Conservation (phyloP, 192 early-diverging fungal species). For the Entophlyctis luteolus region DNA sequence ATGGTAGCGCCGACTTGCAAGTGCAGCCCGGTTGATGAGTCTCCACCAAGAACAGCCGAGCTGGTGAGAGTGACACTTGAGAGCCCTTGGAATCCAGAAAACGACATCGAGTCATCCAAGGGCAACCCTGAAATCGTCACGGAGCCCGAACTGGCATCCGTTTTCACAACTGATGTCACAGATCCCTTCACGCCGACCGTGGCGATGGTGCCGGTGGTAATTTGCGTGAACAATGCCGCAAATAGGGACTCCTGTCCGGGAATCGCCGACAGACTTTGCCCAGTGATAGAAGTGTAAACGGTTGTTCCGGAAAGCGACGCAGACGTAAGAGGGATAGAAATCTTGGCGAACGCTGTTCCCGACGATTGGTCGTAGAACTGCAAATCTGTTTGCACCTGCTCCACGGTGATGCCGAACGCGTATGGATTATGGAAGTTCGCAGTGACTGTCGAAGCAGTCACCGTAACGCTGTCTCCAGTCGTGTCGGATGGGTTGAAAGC, state of each 20-base stretch:
- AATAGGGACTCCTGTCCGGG: constrained; percentile 11
- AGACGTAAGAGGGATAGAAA: background rate
- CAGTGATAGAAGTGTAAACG: constrained; percentile 3
- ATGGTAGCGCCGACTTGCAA: background rate
- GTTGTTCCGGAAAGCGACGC: background rate
- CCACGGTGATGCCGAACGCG: constrained; percentile 11
- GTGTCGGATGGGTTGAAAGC: background rate
- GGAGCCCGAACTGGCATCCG: background rate
- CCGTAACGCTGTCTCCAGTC: constrained; percentile 4
- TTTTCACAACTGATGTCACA: background rate
- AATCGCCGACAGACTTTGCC: constrained; percentile 1
- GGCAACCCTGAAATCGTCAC: background rate
- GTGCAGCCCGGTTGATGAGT: background rate
- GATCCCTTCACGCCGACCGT: constrained; percentile 1
- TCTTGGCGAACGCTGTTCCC: background rate
- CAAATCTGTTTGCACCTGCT: background rate
- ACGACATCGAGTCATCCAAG: background rate
- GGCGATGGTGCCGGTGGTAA: background rate
- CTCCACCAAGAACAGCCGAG: background rate
- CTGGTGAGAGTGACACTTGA: background rate
- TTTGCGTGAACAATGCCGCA: background rate
- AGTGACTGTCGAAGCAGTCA: background rate
- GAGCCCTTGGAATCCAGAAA: background rate
- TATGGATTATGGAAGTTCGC: constrained; percentile 20
- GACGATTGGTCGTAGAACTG: constrained; percentile 11